phyloP scores from a whole-genome alignment of 169 alveolate genomes.

The Besnoitia besnoiti region DNA sequence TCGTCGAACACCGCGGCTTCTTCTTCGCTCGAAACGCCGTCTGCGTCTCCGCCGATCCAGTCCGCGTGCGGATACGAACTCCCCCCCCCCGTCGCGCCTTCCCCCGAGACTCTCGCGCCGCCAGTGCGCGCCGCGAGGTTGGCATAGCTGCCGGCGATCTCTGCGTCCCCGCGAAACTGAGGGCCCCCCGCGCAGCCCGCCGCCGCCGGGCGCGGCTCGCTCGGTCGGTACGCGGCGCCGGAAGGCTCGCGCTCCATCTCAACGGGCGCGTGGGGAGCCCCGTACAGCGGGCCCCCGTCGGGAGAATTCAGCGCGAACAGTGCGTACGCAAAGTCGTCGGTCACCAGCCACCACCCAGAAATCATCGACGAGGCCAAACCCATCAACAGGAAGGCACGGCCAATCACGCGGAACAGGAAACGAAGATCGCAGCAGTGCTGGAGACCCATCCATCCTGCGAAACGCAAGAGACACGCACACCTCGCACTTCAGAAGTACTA shows the following conservation, averaged over 20 bases:
- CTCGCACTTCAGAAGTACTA: too few relatives aligned
- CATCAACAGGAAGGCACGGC: not conserved
- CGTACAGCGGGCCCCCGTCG: not conserved
- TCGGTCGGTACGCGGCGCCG: too few relatives aligned
- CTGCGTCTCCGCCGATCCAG: too few relatives aligned
- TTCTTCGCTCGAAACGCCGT: too few relatives aligned
- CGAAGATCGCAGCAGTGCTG: constrained; percentile 9
- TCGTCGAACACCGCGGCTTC: not conserved
- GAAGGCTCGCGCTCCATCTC: too few relatives aligned
- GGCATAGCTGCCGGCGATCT: too few relatives aligned
- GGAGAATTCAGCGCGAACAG: not conserved
- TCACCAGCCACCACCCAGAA: constrained; percentile 30
- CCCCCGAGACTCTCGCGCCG: too few relatives aligned
- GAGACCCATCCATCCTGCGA: not conserved
- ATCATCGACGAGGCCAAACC: constrained; percentile 18
- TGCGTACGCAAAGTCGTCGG: constrained; percentile 32
- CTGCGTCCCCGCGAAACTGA: too few relatives aligned
- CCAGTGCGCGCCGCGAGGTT: too few relatives aligned
- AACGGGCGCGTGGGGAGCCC: too few relatives aligned
- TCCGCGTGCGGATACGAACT: not conserved
- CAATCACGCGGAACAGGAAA: not conserved
- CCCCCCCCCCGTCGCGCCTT: not conserved
- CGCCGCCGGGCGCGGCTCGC: too few relatives aligned
- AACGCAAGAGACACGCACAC: not conserved
- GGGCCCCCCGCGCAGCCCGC: not conserved